These are phyloP conservation scores for Dryadomyces sulphureus DNA, from an alignment of 2,329 filamentous ascomycete genomes.

Conservation along the genomic window DNA sequence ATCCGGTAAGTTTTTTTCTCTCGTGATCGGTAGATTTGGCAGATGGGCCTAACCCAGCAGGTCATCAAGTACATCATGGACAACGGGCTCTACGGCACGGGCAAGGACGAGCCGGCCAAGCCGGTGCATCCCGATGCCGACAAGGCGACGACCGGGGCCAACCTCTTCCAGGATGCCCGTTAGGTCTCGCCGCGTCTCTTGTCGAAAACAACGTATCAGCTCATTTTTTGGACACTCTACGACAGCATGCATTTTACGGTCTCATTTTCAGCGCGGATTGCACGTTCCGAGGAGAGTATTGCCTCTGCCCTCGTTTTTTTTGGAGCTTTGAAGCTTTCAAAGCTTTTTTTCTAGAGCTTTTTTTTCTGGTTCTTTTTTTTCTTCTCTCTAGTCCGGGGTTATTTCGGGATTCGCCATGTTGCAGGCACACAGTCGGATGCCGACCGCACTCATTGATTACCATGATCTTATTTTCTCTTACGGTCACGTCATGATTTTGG, in stretches of 20 bases:
- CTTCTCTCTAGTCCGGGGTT: not conserved
- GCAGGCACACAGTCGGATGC: not conserved
- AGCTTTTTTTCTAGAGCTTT: not conserved
- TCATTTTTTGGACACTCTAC: not conserved
- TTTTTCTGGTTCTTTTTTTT: not conserved
- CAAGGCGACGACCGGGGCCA: not conserved
- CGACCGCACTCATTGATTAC: not conserved
- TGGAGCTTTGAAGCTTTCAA: not conserved
- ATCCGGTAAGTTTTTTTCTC: conserved; percentile 5
- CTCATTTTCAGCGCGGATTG: not conserved
- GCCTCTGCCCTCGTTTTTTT: not conserved
- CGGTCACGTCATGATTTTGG: not conserved
- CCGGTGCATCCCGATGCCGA: not conserved
- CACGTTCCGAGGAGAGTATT: no score
- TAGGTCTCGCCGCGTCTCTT: no score
- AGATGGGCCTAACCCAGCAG: not conserved
- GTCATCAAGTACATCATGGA: conserved; percentile 5
- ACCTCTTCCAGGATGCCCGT: not conserved
- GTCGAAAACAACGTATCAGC: no score
- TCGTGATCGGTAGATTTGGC: not conserved
- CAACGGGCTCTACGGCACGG: conserved; percentile 3
- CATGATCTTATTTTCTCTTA: not conserved
- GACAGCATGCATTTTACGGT: not conserved
- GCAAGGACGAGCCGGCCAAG: not conserved
- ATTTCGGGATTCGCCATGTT: not conserved